These are phyloP conservation scores for Coemansia sp. DNA, from an alignment of 192 early-diverging fungal genomes.

Conservation along the genomic window DNA sequence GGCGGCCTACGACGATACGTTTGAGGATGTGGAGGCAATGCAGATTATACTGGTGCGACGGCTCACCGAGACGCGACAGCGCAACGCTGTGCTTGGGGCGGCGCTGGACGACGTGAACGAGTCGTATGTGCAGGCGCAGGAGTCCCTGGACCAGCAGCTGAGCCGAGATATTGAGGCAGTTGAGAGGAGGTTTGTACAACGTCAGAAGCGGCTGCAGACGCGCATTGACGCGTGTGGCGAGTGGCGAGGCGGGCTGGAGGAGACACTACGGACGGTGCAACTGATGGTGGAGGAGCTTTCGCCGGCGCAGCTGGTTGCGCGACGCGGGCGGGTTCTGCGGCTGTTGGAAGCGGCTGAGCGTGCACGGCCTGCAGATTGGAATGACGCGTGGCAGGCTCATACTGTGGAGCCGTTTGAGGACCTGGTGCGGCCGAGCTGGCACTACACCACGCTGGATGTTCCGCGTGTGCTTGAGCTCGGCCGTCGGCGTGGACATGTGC, in stretches of 20 bases:
- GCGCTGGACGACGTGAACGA: neutral
- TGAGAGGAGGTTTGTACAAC: neutral
- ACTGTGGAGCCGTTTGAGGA: neutral
- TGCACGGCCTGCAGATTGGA: slow-evolving; percentile 22
- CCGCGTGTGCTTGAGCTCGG: slow-evolving; percentile 33
- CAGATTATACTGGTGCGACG: slow-evolving; percentile 29
- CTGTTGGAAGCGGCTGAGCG: slow-evolving; percentile 13
- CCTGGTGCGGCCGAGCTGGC: slow-evolving; percentile 10
- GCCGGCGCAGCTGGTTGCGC: slow-evolving; percentile 32
- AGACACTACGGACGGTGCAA: slow-evolving; percentile 29
- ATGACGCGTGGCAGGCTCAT: neutral
- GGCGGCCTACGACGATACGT: slow-evolving; percentile 48
- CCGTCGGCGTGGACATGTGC: slow-evolving; percentile 43
- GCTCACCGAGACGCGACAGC: slow-evolving; percentile 33
- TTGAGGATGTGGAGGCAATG: slow-evolving; percentile 36
- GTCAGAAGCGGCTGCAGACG: neutral
- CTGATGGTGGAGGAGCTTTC: slow-evolving; percentile 39
- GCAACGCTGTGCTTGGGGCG: slow-evolving; percentile 17
- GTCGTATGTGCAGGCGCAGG: slow-evolving; percentile 14
- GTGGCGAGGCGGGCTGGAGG: slow-evolving; percentile 39
- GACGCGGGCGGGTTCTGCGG: slow-evolving; percentile 17
- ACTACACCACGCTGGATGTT: slow-evolving; percentile 11
- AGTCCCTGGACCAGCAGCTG: slow-evolving; percentile 5
- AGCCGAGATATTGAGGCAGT: neutral
- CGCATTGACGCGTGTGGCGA: slow-evolving; percentile 4